These are phyloP conservation scores for Aspergillus intermedius DNA, from an alignment of 2,329 filamentous ascomycete species.

Conservation along the genomic window DNA sequence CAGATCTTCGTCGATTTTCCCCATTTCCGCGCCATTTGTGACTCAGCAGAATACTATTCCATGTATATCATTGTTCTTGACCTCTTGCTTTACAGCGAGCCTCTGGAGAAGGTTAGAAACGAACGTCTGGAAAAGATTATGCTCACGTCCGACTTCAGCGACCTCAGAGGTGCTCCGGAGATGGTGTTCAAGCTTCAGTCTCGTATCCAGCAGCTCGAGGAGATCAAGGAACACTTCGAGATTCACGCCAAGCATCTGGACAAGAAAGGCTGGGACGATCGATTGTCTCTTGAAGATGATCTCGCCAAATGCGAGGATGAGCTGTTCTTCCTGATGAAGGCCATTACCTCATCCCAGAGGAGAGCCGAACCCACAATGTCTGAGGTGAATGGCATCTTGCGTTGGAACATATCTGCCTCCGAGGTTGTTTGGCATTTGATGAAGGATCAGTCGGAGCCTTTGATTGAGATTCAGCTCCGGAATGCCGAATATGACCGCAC, in stretches of 20 bases:
- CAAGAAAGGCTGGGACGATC: constrained; percentile 83
- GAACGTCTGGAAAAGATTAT: constrained; percentile 98
- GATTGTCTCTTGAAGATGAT: constrained; percentile 81
- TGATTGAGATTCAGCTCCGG: constrained; percentile 88
- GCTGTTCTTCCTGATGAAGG: constrained; percentile 99
- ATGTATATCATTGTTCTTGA: constrained; percentile 98
- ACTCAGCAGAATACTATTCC: constrained; percentile 94
- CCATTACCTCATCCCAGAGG: constrained; percentile 91
- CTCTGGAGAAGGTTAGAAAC: constrained; percentile 90
- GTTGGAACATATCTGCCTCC: constrained; percentile 88
- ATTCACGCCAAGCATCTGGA: constrained; percentile 83
- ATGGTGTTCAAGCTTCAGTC: constrained; percentile 89
- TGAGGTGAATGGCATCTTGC: constrained; percentile 70
- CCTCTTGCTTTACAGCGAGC: constrained; percentile 91
- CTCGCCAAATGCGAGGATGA: constrained; percentile 88
- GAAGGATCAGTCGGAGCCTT: constrained; percentile 73
- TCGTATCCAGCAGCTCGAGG: constrained; percentile 85
- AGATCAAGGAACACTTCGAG: constrained; percentile 95
- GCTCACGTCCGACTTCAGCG: constrained; percentile 96
- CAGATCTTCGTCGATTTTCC: constrained; percentile 97
- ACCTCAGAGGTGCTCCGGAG: constrained; percentile 84
- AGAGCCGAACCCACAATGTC: constrained; percentile 63
- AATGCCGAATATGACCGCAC: constrained; percentile 91
- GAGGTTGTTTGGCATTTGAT: constrained; percentile 98
- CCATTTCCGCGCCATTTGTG: constrained; percentile 86